phyloP scores from a whole-genome alignment of 2,329 filamentous ascomycete genomes.

The Cordyceps javanica region DNA sequence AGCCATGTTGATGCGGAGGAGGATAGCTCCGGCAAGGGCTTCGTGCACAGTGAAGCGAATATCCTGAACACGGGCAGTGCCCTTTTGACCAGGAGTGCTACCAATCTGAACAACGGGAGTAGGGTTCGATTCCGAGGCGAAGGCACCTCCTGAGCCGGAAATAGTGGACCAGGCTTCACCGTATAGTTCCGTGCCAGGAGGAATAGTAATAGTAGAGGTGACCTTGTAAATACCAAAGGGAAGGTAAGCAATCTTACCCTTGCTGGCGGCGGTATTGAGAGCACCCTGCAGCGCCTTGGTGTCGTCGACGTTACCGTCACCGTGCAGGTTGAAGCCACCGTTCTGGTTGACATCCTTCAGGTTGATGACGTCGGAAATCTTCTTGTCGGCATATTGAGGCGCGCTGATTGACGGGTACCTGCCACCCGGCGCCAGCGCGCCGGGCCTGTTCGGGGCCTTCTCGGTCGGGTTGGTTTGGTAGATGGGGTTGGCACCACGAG shows the following conservation, averaged over 20 bases:
- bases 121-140: constrained; percentile 6
- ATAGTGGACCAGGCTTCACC: constrained; percentile 9
- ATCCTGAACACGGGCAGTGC: constrained; percentile 44
- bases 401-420: constrained; percentile 30
- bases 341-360: constrained; percentile 8
- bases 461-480: constrained; percentile 28
- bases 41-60: constrained; percentile 46
- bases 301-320: constrained; percentile 53
- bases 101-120: constrained; percentile 13
- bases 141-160: constrained; percentile 5
- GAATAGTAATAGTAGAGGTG: constrained; percentile 40
- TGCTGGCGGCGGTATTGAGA: constrained; percentile 43
- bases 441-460: constrained; percentile 25
- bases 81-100: constrained; percentile 35
- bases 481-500: constrained; percentile 32
- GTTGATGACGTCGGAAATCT: constrained; percentile 32
- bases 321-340: constrained; percentile 21
- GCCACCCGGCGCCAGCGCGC: constrained; percentile 30
- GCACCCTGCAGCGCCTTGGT: constrained; percentile 52
- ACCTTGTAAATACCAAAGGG: constrained; percentile 51
- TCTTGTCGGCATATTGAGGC: constrained; percentile 32
- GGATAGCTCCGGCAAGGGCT: constrained; percentile 31
- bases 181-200: constrained; percentile 26
- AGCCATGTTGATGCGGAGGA: constrained; percentile 46
- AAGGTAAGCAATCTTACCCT: constrained; percentile 48